phyloP scores from a whole-genome alignment of 2,329 filamentous ascomycete genomes.

The Gremmenia infestans region DNA sequence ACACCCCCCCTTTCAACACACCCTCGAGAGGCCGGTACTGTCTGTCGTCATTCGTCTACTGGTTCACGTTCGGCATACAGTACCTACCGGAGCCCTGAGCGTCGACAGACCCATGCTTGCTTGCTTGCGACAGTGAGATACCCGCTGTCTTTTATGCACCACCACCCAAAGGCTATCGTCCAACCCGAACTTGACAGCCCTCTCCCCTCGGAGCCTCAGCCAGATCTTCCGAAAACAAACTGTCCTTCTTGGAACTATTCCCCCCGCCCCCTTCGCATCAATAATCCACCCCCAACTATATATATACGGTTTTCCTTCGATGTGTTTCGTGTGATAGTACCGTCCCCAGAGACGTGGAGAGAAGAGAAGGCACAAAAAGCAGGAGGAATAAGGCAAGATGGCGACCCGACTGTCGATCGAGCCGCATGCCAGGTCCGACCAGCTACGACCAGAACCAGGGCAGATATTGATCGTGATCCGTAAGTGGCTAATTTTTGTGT shows the following conservation, averaged over 20 bases:
- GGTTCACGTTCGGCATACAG: conserved; percentile 3
- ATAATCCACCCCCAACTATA: not conserved
- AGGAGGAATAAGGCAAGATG: conserved; percentile 28
- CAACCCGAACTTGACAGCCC: too few species aligned
- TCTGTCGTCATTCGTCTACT: not conserved
- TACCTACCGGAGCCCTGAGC: too few species aligned
- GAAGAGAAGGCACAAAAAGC: conserved; percentile 3
- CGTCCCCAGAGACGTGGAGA: conserved; percentile 19
- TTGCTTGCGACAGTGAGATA: conserved; percentile 1
- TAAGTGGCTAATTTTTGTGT: conserved; percentile 41
- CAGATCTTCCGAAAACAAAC: not conserved
- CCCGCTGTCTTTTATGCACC: conserved; percentile 22
- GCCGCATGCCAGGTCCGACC: conserved; percentile 30
- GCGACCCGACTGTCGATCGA: conserved; percentile 40
- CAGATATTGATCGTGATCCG: conserved; percentile 67
- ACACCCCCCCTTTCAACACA: not conserved
- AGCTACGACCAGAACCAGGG: conserved; percentile 51
- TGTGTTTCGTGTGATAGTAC: conserved; percentile 22
- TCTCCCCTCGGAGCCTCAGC: not conserved
- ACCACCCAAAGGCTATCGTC: not conserved
- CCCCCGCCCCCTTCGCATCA: not conserved
- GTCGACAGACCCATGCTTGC: not conserved
- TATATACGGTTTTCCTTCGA: conserved; percentile 8
- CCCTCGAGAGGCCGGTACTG: not conserved
- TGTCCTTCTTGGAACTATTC: not conserved